phyloP scores from a whole-genome alignment of 2,329 filamentous ascomycete genomes.

The Monilinia laxa region DNA sequence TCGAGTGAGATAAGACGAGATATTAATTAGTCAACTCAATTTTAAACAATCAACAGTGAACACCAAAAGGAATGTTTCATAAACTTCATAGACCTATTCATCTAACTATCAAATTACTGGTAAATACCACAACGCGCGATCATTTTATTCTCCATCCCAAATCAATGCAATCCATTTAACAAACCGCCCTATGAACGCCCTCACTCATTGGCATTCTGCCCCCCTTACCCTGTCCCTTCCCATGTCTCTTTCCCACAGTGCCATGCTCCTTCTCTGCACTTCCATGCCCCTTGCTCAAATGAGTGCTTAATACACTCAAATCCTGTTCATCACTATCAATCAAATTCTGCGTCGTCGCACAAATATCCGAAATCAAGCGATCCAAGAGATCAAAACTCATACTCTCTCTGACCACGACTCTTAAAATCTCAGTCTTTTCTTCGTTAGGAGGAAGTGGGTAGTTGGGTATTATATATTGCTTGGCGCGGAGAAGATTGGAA shows the following conservation, averaged over 20 bases:
- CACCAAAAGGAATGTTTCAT: background rate
- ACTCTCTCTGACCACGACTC: slow-evolving; percentile 66
- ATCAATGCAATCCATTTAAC: slow-evolving; percentile 37
- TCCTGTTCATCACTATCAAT: slow-evolving; percentile 49
- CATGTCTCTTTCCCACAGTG: slow-evolving; percentile 22
- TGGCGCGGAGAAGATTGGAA: slow-evolving; percentile 60
- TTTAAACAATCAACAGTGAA: background rate
- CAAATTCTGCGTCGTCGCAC: slow-evolving; percentile 58
- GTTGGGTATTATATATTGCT: slow-evolving; percentile 71
- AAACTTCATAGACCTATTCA: background rate
- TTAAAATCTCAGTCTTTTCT: slow-evolving; percentile 62
- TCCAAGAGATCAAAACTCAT: slow-evolving; percentile 69
- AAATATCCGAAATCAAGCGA: slow-evolving; percentile 60
- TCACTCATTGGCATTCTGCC: slow-evolving; percentile 47
- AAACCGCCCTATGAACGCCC: slow-evolving; percentile 51
- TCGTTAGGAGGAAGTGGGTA: slow-evolving; percentile 64
- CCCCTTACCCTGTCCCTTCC: slow-evolving; percentile 37
- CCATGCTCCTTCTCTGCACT: slow-evolving; percentile 43
- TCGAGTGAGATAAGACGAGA: background rate
- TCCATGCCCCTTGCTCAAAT: slow-evolving; percentile 44
- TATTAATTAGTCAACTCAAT: background rate
- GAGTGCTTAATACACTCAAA: slow-evolving; percentile 43
- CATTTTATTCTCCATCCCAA: background rate
- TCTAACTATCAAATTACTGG: background rate
- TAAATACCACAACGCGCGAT: background rate